phyloP scores from a whole-genome alignment of 192 early-diverging fungal species.

The Radiomyces spectabilis region DNA sequence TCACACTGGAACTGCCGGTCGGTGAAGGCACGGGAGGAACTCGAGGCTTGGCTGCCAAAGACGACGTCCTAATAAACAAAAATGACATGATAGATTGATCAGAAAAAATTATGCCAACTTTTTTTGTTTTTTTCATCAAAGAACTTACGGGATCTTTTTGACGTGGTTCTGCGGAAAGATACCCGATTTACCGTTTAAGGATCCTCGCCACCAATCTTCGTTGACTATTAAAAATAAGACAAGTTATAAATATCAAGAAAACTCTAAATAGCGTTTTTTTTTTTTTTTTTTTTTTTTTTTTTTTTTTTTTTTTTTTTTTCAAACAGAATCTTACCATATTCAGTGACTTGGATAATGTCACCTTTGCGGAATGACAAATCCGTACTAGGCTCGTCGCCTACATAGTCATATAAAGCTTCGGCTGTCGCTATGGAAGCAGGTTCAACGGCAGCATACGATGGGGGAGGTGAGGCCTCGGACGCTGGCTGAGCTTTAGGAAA shows the following conservation, averaged over 20 bases:
- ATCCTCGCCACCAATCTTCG: conserved; percentile 31
- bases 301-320: no score
- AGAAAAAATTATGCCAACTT: background rate
- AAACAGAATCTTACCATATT: conserved; percentile 17
- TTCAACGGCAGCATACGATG: background rate
- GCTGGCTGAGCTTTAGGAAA: background rate
- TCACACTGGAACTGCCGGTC: background rate
- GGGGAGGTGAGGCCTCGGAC: background rate
- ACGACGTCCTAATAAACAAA: background rate
- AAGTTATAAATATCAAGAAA: background rate
- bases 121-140: no score
- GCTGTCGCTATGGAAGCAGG: background rate
- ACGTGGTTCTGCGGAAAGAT: conserved; percentile 32
- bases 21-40: background rate
- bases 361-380: conserved; percentile 60
- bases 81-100: background rate
- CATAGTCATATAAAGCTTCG: conserved; percentile 57
- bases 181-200: conserved; percentile 14
- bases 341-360: conserved; percentile 47
- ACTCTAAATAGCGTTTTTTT: background rate
- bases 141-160: conserved; percentile 17
- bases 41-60: background rate
- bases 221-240: conserved; percentile 17
- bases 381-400: conserved; percentile 40
- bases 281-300: no score